These are phyloP conservation scores for Boletus smithii DNA, from an alignment of 1,284 basidiomycete genomes.

Conservation along the genomic window DNA sequence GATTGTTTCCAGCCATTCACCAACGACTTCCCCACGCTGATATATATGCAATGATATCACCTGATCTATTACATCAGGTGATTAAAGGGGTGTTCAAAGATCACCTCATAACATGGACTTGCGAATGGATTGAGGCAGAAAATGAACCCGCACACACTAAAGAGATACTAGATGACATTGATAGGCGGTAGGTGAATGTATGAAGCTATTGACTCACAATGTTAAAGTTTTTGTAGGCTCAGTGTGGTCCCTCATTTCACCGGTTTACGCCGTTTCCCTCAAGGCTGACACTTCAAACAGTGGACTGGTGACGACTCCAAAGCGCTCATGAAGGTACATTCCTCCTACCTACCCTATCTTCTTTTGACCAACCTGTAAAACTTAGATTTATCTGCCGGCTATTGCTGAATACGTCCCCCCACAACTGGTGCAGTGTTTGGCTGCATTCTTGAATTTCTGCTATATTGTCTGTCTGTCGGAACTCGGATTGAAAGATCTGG, in stretches of 20 bases:
- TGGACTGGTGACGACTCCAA: background rate
- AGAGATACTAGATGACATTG: background rate
- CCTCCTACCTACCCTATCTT: no score
- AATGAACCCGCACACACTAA: background rate
- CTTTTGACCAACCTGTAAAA: no score
- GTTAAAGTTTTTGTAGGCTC: background rate
- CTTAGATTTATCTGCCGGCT: background rate
- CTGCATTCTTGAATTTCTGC: background rate
- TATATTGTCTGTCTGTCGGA: background rate
- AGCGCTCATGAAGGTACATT: no score
- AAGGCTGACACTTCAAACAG: background rate
- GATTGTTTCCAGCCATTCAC: background rate
- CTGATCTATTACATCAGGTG: background rate
- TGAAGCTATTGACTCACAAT: background rate
- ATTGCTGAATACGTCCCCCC: background rate
- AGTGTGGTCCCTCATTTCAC: background rate
- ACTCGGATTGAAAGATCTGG: background rate
- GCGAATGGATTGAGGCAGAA: background rate
- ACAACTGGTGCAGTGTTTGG: background rate
- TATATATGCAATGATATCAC: background rate
- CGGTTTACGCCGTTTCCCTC: background rate
- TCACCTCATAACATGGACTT: background rate
- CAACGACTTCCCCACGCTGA: background rate
- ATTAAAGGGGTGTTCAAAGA: background rate
- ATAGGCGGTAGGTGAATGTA: background rate